Conservation (phyloP, 805 yeast species). For the Myxozyma melibiosi region DNA sequence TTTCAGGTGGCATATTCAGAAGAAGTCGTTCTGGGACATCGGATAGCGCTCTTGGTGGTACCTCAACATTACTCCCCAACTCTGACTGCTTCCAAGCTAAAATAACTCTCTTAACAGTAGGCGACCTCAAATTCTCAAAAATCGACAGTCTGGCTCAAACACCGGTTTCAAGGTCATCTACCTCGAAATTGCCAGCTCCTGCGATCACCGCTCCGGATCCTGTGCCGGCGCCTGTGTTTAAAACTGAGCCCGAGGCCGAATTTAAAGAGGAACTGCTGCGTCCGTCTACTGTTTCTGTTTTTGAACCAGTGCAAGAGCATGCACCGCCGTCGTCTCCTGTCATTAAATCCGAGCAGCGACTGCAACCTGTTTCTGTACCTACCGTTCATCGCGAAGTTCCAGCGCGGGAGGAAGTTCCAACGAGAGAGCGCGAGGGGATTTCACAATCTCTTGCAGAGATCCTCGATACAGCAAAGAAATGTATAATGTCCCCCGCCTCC, state of each 20-base stretch:
- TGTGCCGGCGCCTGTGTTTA: too few relatives aligned
- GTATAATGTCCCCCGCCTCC: too few relatives aligned
- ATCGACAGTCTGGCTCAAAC: not conserved
- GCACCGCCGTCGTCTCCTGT: too few relatives aligned
- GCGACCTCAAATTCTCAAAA: constrained; percentile 5
- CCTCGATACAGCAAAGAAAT: too few relatives aligned
- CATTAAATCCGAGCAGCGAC: not conserved
- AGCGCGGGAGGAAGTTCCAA: too few relatives aligned
- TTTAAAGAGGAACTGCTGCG: too few relatives aligned
- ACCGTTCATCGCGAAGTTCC: too few relatives aligned
- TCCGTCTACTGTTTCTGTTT: too few relatives aligned
- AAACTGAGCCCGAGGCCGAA: too few relatives aligned
- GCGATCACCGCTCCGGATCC: not conserved
- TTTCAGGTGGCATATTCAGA: not conserved
- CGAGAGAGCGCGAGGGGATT: too few relatives aligned
- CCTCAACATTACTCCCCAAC: not conserved
- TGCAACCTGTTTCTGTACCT: not conserved
- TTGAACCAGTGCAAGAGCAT: not conserved
- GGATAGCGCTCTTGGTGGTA: constrained; percentile 1
- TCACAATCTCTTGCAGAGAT: too few relatives aligned
- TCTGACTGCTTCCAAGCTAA: not conserved
- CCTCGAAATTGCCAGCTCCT: not conserved
- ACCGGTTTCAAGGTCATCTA: not conserved
- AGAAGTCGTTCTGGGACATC: constrained; percentile 1
- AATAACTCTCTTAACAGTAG: not conserved